Base-by-base conservation (phyloP, 805 yeast genomes). In the Candida tallmaniae region DNA sequence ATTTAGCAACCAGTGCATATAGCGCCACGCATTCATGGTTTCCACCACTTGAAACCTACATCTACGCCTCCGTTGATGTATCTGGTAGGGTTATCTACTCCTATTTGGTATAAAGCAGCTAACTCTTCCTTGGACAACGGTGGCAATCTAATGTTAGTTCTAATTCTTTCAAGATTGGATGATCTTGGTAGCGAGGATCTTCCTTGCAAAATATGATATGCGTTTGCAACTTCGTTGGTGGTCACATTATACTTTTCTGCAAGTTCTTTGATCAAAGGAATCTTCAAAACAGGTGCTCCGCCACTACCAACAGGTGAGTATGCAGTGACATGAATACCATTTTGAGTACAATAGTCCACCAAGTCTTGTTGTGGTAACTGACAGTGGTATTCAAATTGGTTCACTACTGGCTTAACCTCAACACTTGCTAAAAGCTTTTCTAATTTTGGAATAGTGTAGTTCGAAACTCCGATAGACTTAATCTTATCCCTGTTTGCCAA, bases 121-220 rank as follows among this genome's bases (percentile, higher is more conserved):
- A 70, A 41, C 8, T 72, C 78, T 8, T 58, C 62, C 17, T 51
- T 38, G 2, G 68, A 49, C 26, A 72, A 45, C 2, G 53, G 50
- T 4, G 74, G 68, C 23, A 54, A 46, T 28, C 52, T 40, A 13
- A 56, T 51, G 11, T 60, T 66, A 9, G 48, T 45, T 40, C 54
- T 63, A 33, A 85, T 73, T 53, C 95, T 75, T 16, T 68, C 71
- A n/a, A 74, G 63, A 32, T 82, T 84, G n/a, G 78, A 67, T 0
- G 95, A 80, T 60, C 89, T 76, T 29, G 93, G 87, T 30, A 84
- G 58, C 2, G 73, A 78, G 6, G 69, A 65, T 36, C 82, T 68
- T 2, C 85, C 88, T 26, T 75, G 67, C 41, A 72, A 63, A 17
- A 81, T 70, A 48, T 80, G 50, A 58, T 82, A 84, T 16, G 84